Evolutionary conservation across 768 basidiomycete genomes (phyloP).

Genomic region (Boletus insuetus): DNA sequence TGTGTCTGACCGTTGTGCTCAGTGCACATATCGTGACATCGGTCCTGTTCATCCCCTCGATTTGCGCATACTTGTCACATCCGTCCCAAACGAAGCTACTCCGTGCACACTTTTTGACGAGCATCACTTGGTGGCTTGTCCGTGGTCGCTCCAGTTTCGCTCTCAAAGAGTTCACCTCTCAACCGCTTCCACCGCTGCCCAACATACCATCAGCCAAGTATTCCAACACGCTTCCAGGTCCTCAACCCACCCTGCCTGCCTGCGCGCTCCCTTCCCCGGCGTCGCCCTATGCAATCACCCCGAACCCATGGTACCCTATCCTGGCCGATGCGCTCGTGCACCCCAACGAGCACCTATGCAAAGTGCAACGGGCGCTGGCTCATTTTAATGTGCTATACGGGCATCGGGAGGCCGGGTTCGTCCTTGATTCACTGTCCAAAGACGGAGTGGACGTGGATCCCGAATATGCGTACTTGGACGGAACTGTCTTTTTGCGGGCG

Average conservation of each 20-base stretch:
- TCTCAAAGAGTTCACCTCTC: constrained; percentile 47
- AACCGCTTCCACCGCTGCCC: constrained; percentile 22
- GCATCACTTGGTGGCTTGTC: constrained; percentile 53
- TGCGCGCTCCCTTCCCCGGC: constrained; percentile 31
- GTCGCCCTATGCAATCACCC: constrained; percentile 35
- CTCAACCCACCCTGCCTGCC: constrained; percentile 15
- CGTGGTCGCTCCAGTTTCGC: constrained; percentile 53
- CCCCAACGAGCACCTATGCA: constrained; percentile 55
- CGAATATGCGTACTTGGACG: constrained; percentile 51
- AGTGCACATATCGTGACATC: constrained; percentile 75
- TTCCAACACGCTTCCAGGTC: constrained; percentile 23
- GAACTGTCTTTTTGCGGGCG: constrained; percentile 58
- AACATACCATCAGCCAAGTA: constrained; percentile 21
- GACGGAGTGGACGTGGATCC: constrained; percentile 38
- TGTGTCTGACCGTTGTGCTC: constrained; percentile 1
- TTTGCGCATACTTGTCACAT: constrained; percentile 52
- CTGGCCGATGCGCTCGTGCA: constrained; percentile 52
- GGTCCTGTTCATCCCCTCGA: constrained; percentile 54
- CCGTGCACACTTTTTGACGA: constrained; percentile 53
- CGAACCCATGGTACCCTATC: constrained; percentile 61
- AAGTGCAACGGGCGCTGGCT: constrained; percentile 48
- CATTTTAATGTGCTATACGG: constrained; percentile 48
- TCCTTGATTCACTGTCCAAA: constrained; percentile 20
- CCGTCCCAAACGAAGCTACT: constrained; percentile 54
- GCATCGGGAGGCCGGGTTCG: constrained; percentile 34